Evolutionary conservation across 2,329 filamentous ascomycete species (phyloP).

Genomic region (Alternaria sp.): DNA sequence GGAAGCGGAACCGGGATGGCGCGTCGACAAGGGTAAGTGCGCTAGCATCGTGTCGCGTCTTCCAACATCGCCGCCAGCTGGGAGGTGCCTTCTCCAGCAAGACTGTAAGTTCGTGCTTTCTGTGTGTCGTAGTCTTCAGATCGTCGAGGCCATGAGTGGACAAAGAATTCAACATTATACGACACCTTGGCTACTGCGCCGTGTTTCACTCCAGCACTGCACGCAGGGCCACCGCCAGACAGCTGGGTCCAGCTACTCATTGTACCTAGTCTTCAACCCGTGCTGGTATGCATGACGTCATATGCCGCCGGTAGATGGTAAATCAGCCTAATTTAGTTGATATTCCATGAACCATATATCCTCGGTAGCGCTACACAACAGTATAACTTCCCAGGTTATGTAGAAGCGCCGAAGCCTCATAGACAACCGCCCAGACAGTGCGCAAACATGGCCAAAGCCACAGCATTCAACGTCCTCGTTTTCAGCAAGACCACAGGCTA

Average conservation of each 20-base stretch:
- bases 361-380: background rate
- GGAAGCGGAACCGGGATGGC: background rate
- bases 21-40: background rate
- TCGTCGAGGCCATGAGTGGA: background rate
- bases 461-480: constrained; percentile 23
- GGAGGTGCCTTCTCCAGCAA: too few species aligned
- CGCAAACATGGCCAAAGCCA: background rate
- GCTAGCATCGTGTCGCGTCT: background rate
- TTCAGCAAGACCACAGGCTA: constrained; percentile 38
- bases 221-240: background rate
- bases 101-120: too few species aligned
- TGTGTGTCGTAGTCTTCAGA: background rate
- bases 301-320: background rate
- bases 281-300: background rate
- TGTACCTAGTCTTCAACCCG: background rate
- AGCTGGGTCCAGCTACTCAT: background rate
- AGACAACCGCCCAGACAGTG: background rate
- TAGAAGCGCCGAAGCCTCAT: background rate
- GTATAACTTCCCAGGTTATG: background rate
- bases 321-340: background rate
- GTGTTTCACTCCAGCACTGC: accelerated
- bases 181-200: accelerated
- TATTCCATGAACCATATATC: background rate
- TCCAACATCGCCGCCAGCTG: background rate
- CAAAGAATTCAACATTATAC: accelerated